Evolutionary conservation across 306 rosid species (phyloP), one percentile per base, ranked within the genome.

Genomic region (Vachellia collinsii): DNA sequence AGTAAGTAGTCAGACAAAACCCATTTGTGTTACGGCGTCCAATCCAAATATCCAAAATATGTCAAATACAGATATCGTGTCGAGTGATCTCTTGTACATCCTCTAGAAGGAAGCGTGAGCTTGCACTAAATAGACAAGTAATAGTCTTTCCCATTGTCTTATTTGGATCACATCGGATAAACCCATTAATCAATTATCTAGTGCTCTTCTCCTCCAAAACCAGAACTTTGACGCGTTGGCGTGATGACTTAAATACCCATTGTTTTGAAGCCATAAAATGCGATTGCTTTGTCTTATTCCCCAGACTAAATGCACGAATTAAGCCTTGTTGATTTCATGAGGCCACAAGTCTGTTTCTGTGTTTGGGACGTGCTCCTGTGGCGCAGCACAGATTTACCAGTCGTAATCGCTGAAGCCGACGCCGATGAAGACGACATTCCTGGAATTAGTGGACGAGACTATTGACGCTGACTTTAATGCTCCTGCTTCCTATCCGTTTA

Each of bases 351-450:
- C 12, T 34, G 8, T 76, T 72, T 44, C 72, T 44, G 38, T 7
- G 29, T 8, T 41, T 62, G 72, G 51, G 76, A 54, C 41, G 54
- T 29, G 47, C 9, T 74, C 51, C 43, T 74, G 44, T 42, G 56
- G 61, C 81, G 39, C 48, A 81, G 19, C 54, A 39, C 17, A 16
- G 44, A 37, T 22, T 25, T 75, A 80, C 10, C 20, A 37, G 20
- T 77, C 34, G 54, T 78, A 61, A 87, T 70, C 81, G 86, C 59
- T 78, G 90, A 87, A 75, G 61, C 76, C 0, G 81, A 87, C 68
- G n/a, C 42, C 8, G 50, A 77, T 73, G 70, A 81, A 38, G 47
- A 82, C 37, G 38, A 42, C 3, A 5, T 50, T 50, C 72, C 59
- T 79, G 4, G 54, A 19, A 73, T 13, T 2, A 76, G 83, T 82